A percentile compares a stretch with the other conserved stretches of the same genome.
These are phyloP conservation scores for Glycine soja DNA, from an alignment of 306 rosid genomes.

Conservation along the genomic window DNA sequence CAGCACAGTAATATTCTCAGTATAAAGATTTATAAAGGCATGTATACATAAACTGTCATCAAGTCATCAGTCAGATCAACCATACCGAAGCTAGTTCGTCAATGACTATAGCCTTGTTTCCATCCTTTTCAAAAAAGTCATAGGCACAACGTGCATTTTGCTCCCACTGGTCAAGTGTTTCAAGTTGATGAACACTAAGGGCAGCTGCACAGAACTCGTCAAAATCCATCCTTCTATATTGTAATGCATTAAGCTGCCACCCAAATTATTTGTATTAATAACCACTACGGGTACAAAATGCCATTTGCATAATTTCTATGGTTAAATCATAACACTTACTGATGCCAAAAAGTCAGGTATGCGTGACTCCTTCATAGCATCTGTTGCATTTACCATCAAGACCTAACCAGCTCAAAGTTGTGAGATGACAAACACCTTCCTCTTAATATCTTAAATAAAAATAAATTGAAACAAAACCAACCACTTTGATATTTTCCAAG, in stretches of 20 bases:
- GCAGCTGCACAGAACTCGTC: slow-evolving; percentile 84
- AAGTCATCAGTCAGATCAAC: slow-evolving; percentile 12
- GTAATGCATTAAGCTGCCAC: slow-evolving; percentile 76
- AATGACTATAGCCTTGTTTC: slow-evolving; percentile 77
- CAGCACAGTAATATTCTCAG: not conserved
- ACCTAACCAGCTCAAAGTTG: slow-evolving; percentile 53
- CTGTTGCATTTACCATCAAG: slow-evolving; percentile 72
- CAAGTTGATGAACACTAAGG: slow-evolving; percentile 76
- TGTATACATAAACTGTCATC: slow-evolving; percentile 13
- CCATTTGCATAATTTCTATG: not conserved
- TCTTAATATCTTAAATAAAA: slow-evolving; percentile 12
- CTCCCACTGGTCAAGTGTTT: slow-evolving; percentile 74
- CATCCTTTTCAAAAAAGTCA: slow-evolving; percentile 75
- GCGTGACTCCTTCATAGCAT: slow-evolving; percentile 80
- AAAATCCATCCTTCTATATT: slow-evolving; percentile 79
- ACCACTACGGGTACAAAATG: slow-evolving; percentile 5
- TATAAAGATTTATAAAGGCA: not conserved
- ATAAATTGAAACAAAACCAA: slow-evolving; percentile 53
- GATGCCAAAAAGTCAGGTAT: slow-evolving; percentile 63
- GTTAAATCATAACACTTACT: slow-evolving; percentile 51
- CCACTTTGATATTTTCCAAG: slow-evolving; percentile 76
- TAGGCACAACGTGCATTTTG: slow-evolving; percentile 80
- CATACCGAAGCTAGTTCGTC: slow-evolving; percentile 89
- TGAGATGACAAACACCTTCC: slow-evolving; percentile 39
- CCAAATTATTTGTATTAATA: slow-evolving; percentile 32